A percentile compares a stretch with the other conserved stretches of the same genome.
Evolutionary conservation across 192 early-diverging fungal species (phyloP).

Genomic region (Backusella australiensis): DNA sequence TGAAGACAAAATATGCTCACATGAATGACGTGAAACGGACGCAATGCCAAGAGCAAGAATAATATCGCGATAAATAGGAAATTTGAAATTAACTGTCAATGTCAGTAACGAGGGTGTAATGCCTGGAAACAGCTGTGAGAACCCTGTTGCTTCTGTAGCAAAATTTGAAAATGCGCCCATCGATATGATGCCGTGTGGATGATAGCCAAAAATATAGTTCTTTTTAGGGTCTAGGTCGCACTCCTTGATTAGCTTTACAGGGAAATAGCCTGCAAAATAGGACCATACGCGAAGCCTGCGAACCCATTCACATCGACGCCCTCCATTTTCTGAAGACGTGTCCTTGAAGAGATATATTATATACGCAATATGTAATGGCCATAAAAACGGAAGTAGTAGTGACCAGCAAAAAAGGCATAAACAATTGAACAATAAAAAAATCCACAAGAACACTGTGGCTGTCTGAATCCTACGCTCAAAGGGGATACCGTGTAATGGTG

Average conservation of each 20-base stretch:
- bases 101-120: slow-evolving; percentile 78
- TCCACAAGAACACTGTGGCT: slow-evolving; percentile 60
- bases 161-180: slow-evolving; percentile 81
- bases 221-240: slow-evolving; percentile 21
- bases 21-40: slow-evolving; percentile 77
- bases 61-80: slow-evolving; percentile 88
- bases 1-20: slow-evolving; percentile 66
- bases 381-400: slow-evolving; percentile 48
- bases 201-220: slow-evolving; percentile 54
- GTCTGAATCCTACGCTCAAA: slow-evolving; percentile 67
- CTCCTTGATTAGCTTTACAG: slow-evolving; percentile 67
- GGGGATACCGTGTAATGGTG: slow-evolving; percentile 41
- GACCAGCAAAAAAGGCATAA: slow-evolving; percentile 59
- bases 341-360: slow-evolving; percentile 69
- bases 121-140: slow-evolving; percentile 75
- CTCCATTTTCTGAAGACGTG: slow-evolving; percentile 74
- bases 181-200: slow-evolving; percentile 89
- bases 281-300: slow-evolving; percentile 61
- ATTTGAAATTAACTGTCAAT: slow-evolving; percentile 75
- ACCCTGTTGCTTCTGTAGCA: slow-evolving; percentile 74
- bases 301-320: slow-evolving; percentile 51
- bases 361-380: slow-evolving; percentile 67
- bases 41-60: slow-evolving; percentile 76
- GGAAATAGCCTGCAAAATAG: slow-evolving; percentile 79
- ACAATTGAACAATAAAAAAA: slow-evolving; percentile 49